These are phyloP conservation scores for Moniliophthora roreri DNA, from an alignment of 1,284 basidiomycete genomes.

Conservation along the genomic window DNA sequence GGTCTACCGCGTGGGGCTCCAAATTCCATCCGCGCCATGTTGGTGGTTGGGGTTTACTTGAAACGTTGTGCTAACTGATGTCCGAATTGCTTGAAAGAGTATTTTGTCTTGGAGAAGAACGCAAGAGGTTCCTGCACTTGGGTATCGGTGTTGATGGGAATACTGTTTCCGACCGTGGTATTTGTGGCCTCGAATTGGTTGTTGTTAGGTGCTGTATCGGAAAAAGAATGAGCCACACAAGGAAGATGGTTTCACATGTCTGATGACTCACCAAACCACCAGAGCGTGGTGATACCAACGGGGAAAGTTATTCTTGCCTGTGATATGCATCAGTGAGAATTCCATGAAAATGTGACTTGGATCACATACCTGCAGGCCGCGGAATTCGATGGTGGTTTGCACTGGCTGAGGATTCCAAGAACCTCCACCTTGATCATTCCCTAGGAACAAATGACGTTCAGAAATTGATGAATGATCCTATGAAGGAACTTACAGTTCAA, in stretches of 20 bases:
- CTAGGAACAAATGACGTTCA: constrained; percentile 21
- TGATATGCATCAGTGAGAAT: background rate
- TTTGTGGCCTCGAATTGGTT: background rate
- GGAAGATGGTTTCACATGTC: constrained; percentile 34
- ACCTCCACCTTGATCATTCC: constrained; percentile 51
- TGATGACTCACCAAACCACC: constrained; percentile 31
- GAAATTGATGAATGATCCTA: background rate
- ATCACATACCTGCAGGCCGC: constrained; percentile 58
- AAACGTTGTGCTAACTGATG: background rate
- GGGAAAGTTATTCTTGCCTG: constrained; percentile 68
- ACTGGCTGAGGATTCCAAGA: constrained; percentile 65
- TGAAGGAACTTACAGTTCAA: constrained; percentile 48
- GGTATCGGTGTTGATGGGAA: background rate
- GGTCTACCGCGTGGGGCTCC: too few species aligned
- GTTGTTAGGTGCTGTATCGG: constrained; percentile 1
- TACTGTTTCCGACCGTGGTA: background rate
- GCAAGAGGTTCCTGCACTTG: background rate
- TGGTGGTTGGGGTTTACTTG: too few species aligned
- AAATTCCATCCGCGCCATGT: too few species aligned
- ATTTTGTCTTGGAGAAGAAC: background rate
- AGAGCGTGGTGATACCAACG: constrained; percentile 55
- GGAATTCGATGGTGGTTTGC: constrained; percentile 66
- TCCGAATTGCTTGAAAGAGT: background rate
- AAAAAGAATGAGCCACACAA: constrained; percentile 10
- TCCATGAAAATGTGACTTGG: constrained; percentile 1